Base-by-base conservation (phyloP, 495 filamentous ascomycete genomes). In the Umbilicaria muhlenbergii region DNA sequence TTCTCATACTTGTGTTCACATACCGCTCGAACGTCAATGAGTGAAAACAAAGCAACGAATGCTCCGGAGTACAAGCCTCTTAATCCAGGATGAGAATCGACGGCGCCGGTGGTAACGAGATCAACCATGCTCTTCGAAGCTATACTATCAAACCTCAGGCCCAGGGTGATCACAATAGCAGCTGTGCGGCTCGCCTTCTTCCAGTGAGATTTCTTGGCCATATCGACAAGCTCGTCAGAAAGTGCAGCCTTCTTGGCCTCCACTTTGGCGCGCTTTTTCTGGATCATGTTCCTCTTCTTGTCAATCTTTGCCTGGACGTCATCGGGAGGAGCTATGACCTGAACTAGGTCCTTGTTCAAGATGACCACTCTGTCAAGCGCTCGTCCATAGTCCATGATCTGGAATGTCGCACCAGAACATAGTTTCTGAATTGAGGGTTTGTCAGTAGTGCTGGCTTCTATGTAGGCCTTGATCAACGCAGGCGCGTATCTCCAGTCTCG, bases 401-500 rank as follows among this genome's bases (percentile, higher is more conserved):
- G 79, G 50, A 86, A 92, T 7, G 87, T 70, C 1, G 83, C 83
- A 18, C 73, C 76, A 0, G 78, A 77, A 24, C 86, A 86, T 15
- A 99, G 74, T 54, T 81, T 91, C 56, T 96, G 91, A 17, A 99
- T 83, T 3, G 87, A 94, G 11, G 85, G 75, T 54, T 91, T 94
- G 61, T 99, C 91, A 7, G 87, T 86, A 24, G 79, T 79, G 36
- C 83, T 86, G 15, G 91, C 82, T 51, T 83, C 73, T 47, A 99
- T 89, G 61, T 89, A 99, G 21, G 86, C 70, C 42, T 78, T 75
- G 61, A 99, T 82, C 24, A 96, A 62, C 5, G 75, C 68, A 2
- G 91, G 91, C 2, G 91, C 80, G 59, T 84, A 95, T 44, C 85
- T 79, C 91, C 91, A 99, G 55, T 96, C 83, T 40, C 80, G 77